These are phyloP conservation scores for Clonostachys rosea DNA, from an alignment of 2,329 filamentous ascomycete genomes.

Conservation along the genomic window DNA sequence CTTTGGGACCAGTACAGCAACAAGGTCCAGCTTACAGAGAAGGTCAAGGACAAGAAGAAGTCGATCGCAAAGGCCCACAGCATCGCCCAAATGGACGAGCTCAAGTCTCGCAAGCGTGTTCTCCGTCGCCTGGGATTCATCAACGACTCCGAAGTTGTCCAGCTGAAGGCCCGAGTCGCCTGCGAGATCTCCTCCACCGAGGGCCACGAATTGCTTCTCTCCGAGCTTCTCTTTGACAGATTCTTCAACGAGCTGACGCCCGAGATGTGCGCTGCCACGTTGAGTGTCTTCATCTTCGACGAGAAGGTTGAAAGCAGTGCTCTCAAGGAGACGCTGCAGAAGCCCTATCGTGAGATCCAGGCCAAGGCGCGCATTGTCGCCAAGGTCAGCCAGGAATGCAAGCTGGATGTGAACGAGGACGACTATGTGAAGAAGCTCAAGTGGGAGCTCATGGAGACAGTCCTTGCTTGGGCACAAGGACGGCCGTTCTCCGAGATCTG, in stretches of 20 bases:
- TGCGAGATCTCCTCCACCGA: conserved; percentile 92
- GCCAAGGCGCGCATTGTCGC: conserved; percentile 83
- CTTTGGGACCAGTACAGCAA: conserved; percentile 83
- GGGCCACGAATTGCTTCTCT: conserved; percentile 89
- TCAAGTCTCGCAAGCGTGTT: conserved; percentile 94
- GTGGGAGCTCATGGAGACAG: conserved; percentile 95
- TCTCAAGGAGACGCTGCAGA: conserved; percentile 78
- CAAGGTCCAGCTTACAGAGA: conserved; percentile 71
- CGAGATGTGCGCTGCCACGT: conserved; percentile 78
- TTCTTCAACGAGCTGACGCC: conserved; percentile 96
- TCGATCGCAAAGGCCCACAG: conserved; percentile 80
- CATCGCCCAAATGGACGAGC: conserved; percentile 89
- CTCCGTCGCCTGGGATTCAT: conserved; percentile 92
- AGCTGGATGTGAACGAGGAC: conserved; percentile 89
- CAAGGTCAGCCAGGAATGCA: conserved; percentile 92
- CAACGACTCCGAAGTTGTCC: conserved; percentile 90
- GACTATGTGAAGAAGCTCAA: conserved; percentile 89
- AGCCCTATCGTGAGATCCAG: conserved; percentile 83
- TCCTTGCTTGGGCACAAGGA: conserved; percentile 86
- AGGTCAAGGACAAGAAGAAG: conserved; percentile 87
- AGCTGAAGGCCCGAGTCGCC: conserved; percentile 93
- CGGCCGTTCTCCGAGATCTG: conserved; percentile 91
- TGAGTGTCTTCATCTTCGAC: conserved; percentile 96
- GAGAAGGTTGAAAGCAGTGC: conserved; percentile 81
- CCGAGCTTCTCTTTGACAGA: conserved; percentile 90